phyloP scores from a whole-genome alignment of 345 rosid species.

The Lepidium didymum region DNA sequence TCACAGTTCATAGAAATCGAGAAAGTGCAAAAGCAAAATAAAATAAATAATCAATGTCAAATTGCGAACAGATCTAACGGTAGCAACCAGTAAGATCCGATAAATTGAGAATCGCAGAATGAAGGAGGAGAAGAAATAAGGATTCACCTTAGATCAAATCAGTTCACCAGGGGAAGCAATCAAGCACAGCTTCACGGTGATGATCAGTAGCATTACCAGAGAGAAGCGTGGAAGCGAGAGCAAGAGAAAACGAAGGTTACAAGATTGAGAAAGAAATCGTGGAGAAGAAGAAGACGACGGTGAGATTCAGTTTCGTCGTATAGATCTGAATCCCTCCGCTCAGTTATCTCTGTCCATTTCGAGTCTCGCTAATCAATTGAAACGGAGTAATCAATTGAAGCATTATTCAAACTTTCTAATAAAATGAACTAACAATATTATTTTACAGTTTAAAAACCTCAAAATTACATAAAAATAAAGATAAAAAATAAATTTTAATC shows the following conservation, averaged over 20 bases:
- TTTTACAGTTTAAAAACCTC: too few species aligned
- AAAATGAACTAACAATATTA: too few species aligned
- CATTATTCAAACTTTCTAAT: too few species aligned
- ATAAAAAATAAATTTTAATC: too few species aligned
- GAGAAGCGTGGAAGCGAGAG: conserved; percentile 11
- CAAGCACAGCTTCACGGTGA: conserved; percentile 8
- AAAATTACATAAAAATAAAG: too few species aligned
- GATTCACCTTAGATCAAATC: conserved; percentile 57
- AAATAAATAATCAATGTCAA: not conserved
- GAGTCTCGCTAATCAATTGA: conserved; percentile 1
- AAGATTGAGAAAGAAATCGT: not conserved
- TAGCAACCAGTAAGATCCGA: not conserved
- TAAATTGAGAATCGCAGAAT: not conserved
- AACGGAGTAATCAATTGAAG: not conserved
- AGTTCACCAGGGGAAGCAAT: conserved; percentile 20
- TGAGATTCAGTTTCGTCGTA: conserved; percentile 19
- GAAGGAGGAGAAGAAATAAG: not conserved
- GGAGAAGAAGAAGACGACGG: conserved; percentile 9
- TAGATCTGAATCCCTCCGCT: conserved; percentile 26
- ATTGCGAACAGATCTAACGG: conserved; percentile 6
- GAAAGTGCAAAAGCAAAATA: not conserved
- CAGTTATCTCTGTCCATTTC: conserved; percentile 8
- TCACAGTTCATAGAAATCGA: not conserved
- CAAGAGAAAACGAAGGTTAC: not conserved
- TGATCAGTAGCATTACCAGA: conserved; percentile 18